A percentile compares a stretch with the other conserved stretches of the same genome.
These are phyloP conservation scores for Lentinula sp. DNA, from an alignment of 768 basidiomycete genomes.

Conservation along the genomic window DNA sequence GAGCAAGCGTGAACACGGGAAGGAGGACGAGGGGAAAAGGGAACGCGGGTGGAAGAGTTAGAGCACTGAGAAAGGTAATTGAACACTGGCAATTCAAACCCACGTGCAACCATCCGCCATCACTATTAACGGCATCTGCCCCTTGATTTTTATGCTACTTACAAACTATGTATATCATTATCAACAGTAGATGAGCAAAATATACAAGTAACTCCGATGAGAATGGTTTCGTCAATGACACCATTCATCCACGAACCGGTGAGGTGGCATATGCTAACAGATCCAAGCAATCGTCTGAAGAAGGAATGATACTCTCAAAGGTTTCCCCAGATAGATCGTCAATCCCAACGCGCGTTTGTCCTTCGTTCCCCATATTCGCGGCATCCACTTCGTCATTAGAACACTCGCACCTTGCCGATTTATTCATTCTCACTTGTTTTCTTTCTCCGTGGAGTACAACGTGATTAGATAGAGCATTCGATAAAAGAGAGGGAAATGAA, in stretches of 20 bases:
- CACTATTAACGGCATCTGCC: neutral
- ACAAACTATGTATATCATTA: neutral
- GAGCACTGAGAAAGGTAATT: neutral
- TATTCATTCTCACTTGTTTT: neutral
- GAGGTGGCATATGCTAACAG: constrained; percentile 4
- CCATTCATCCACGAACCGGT: neutral
- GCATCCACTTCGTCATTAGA: neutral
- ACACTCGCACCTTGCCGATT: neutral
- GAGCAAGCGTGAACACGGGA: neutral
- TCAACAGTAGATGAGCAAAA: neutral
- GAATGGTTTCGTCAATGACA: too few relatives aligned
- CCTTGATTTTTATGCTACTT: too few relatives aligned
- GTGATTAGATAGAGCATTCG: constrained; percentile 31
- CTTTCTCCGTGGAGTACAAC: constrained; percentile 23
- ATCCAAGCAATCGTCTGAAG: constrained; percentile 5
- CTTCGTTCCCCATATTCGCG: neutral
- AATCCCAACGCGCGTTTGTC: neutral
- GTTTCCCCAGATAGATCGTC: neutral
- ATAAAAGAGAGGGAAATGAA: constrained; percentile 31
- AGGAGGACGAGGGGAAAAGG: neutral
- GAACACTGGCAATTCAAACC: neutral
- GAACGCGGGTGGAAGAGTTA: neutral
- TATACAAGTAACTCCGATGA: too few relatives aligned
- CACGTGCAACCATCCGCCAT: neutral
- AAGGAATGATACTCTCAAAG: neutral